A percentile compares a stretch with the other conserved stretches of the same genome.
Conservation (phyloP, 108 stramenopile species). For the Phaeodactylum tricornutum region DNA sequence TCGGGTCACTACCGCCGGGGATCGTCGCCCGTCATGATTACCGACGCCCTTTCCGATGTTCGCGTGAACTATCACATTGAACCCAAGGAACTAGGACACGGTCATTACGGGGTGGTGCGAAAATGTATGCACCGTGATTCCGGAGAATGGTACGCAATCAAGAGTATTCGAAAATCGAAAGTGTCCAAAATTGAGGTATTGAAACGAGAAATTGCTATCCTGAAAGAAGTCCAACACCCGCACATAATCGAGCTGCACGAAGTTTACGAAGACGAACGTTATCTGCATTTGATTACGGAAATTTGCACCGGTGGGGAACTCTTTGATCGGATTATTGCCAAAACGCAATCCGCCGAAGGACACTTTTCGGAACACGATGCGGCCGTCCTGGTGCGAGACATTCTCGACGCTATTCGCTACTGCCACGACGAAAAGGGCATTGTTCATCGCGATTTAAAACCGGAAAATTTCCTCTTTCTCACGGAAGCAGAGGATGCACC, state of each 20-base stretch:
- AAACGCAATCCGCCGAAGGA: conserved; percentile 81
- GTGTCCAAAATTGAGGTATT: conserved; percentile 82
- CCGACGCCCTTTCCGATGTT: conserved; percentile 72
- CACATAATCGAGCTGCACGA: conserved; percentile 85
- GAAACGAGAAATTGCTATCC: conserved; percentile 76
- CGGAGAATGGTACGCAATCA: conserved; percentile 81
- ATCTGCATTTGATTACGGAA: conserved; percentile 83
- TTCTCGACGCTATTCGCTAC: conserved; percentile 88
- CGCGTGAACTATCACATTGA: conserved; percentile 78
- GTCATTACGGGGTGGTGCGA: conserved; percentile 85
- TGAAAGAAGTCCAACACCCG: conserved; percentile 83
- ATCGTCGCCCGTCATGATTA: conserved; percentile 56
- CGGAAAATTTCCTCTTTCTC: conserved; percentile 71
- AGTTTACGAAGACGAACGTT: conserved; percentile 82
- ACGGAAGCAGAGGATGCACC: conserved; percentile 65
- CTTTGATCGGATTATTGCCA: conserved; percentile 86
- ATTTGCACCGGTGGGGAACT: conserved; percentile 93
- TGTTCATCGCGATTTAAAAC: conserved; percentile 96
- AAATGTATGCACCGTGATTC: conserved; percentile 84
- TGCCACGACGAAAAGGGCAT: conserved; percentile 89
- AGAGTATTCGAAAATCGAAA: conserved; percentile 81
- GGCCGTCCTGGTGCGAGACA: conserved; percentile 68
- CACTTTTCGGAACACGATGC: conserved; percentile 94
- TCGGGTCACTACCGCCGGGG: conserved; percentile 10
- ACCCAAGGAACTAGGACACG: conserved; percentile 81